Evolutionary conservation across 805 yeast genomes (phyloP).

Genomic region (Groenewaldozyma salmanticensis): DNA sequence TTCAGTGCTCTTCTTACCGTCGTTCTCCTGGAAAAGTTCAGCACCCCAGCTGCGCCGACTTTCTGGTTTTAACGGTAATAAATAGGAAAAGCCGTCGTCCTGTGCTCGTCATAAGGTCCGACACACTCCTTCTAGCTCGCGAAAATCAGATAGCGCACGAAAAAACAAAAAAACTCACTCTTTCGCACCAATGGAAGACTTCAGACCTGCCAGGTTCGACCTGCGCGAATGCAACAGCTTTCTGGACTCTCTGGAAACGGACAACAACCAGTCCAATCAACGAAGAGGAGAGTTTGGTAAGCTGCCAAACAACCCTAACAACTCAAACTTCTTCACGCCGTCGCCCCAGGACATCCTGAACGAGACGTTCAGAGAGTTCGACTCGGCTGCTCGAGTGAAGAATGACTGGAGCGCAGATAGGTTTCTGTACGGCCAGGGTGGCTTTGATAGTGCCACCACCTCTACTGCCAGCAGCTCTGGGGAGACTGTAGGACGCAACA

Average conservation of each 20-base stretch:
- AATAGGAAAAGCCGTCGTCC: no score
- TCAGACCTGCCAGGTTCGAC: slow-evolving; percentile 11
- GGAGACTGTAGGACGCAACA: not conserved
- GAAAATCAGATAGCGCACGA: no score
- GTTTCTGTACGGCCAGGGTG: not conserved
- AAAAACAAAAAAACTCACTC: no score
- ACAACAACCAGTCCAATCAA: slow-evolving; percentile 1
- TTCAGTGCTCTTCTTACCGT: no score
- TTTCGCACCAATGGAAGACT: slow-evolving; percentile 8
- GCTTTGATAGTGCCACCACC: not conserved
- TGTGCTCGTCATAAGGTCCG: no score
- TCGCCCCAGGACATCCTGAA: slow-evolving; percentile 12
- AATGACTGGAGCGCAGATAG: slow-evolving; percentile 5
- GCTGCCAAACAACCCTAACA: not conserved
- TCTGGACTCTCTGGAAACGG: slow-evolving; percentile 12
- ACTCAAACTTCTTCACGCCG: slow-evolving; percentile 8
- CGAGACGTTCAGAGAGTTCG: slow-evolving; percentile 1
- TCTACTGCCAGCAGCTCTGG: slow-evolving; percentile 1
- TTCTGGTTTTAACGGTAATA: no score
- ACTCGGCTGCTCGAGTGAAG: not conserved
- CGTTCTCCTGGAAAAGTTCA: no score
- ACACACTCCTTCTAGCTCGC: no score
- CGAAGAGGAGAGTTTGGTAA: not conserved
- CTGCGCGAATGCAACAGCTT: slow-evolving; percentile 18
- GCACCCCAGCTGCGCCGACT: no score